phyloP scores from a whole-genome alignment of 768 basidiomycete species.

The Termitomyces sp. region DNA sequence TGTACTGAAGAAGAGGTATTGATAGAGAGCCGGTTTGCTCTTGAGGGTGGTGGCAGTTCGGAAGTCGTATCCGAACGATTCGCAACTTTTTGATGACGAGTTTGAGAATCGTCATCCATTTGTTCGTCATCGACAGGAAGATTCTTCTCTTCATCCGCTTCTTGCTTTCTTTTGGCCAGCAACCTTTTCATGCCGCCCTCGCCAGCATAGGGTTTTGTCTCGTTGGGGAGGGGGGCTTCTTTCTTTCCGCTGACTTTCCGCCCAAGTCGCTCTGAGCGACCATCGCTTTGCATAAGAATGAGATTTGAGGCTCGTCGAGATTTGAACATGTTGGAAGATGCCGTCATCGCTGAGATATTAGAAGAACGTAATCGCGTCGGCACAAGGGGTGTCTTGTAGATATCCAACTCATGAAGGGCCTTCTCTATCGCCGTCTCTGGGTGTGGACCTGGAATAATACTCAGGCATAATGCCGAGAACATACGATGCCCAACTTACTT shows the following conservation, averaged over 20 bases:
- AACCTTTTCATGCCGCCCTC: constrained; percentile 78
- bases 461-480: not conserved
- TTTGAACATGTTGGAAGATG: constrained; percentile 61
- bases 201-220: constrained; percentile 75
- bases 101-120: constrained; percentile 19
- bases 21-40: constrained; percentile 28
- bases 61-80: constrained; percentile 15
- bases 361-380: constrained; percentile 53
- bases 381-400: constrained; percentile 76
- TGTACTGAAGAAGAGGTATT: constrained; percentile 21
- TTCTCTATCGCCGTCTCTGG: constrained; percentile 56
- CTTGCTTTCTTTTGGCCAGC: constrained; percentile 57
- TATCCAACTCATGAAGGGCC: constrained; percentile 67
- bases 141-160: constrained; percentile 45
- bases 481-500: constrained; percentile 17
- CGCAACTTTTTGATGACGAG: constrained; percentile 7
- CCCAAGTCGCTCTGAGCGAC: constrained; percentile 44
- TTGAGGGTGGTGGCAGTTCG: constrained; percentile 20
- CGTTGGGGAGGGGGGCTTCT: constrained; percentile 41
- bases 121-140: constrained; percentile 22
- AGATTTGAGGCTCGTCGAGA: constrained; percentile 40
- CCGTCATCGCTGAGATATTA: constrained; percentile 22
- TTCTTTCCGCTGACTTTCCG: constrained; percentile 32
- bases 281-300: constrained; percentile 61
- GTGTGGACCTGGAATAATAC: constrained; percentile 17